phyloP scores from a whole-genome alignment of 23 red algal species.

The Chondrus crispus region DNA sequence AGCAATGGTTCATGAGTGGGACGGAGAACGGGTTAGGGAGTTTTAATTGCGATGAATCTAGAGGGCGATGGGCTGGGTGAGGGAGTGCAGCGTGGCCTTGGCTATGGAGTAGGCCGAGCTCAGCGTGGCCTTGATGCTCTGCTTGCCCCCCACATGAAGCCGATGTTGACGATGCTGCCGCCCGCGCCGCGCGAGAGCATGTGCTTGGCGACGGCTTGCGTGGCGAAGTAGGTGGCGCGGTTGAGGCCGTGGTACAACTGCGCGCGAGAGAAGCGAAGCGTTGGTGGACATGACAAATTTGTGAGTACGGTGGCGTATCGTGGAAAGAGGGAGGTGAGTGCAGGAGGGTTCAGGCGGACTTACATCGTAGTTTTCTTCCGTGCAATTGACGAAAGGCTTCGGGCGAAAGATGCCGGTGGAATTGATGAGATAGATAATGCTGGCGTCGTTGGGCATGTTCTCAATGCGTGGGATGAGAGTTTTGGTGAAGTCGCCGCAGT shows the following conservation, averaged over 20 bases:
- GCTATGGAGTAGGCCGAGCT: slow-evolving; percentile 46
- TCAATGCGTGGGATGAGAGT: no score
- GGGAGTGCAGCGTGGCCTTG: slow-evolving; percentile 49
- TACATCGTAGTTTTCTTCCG: not conserved
- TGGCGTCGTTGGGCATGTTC: no score
- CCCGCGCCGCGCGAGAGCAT: slow-evolving; percentile 31
- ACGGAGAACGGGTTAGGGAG: no score
- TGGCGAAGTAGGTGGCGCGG: not conserved
- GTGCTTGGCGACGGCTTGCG: not conserved
- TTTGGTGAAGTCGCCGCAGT: no score
- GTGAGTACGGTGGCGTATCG: not conserved
- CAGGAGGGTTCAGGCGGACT: not conserved
- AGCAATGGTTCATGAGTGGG: no score
- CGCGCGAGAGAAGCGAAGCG: not conserved
- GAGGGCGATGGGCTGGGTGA: slow-evolving; percentile 40
- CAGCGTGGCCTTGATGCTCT: slow-evolving; percentile 40
- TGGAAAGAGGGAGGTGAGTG: not conserved
- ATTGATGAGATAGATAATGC: not conserved
- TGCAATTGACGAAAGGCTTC: not conserved
- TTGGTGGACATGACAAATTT: not conserved
- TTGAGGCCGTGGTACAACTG: not conserved
- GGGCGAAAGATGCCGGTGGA: not conserved
- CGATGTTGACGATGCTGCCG: slow-evolving; percentile 59
- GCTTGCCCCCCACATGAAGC: slow-evolving; percentile 59
- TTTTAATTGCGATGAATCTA: no score